phyloP scores from a whole-genome alignment of 805 yeast species.

The Wickerhamiella lipophila region DNA sequence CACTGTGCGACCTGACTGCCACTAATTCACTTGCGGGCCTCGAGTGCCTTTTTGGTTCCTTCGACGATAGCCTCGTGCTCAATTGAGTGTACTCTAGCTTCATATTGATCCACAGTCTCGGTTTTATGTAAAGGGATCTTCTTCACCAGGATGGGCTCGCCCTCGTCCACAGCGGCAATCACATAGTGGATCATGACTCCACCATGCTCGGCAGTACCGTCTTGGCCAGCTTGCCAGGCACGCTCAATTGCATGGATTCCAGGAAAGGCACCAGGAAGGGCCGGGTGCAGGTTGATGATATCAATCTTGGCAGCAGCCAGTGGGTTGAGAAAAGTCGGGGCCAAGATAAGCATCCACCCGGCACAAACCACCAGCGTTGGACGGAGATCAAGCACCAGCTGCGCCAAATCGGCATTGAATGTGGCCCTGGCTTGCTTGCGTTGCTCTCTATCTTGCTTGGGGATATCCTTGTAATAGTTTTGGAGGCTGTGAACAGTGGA shows the following conservation, averaged over 20 bases:
- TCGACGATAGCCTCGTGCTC: constrained; percentile 92
- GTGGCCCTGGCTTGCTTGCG: constrained; percentile 50
- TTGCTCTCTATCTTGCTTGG: constrained; percentile 50
- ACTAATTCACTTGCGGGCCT: not conserved
- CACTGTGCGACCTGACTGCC: not conserved
- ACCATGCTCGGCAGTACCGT: constrained; percentile 58
- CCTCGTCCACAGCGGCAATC: constrained; percentile 90
- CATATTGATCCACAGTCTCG: constrained; percentile 71
- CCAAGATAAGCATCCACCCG: constrained; percentile 93
- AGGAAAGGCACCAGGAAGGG: constrained; percentile 92
- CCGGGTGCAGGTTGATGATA: constrained; percentile 91
- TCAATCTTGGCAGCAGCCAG: constrained; percentile 49
- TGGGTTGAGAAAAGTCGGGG: constrained; percentile 61
- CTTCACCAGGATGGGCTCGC: constrained; percentile 75
- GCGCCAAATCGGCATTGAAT: constrained; percentile 71
- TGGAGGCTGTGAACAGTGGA: constrained; percentile 57
- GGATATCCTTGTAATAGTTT: constrained; percentile 57
- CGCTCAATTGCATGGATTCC: constrained; percentile 96
- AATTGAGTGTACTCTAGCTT: constrained; percentile 61
- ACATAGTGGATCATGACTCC: constrained; percentile 97
- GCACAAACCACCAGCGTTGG: constrained; percentile 94
- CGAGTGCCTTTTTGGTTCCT: constrained; percentile 53
- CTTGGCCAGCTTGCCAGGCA: constrained; percentile 91
- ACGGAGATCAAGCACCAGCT: constrained; percentile 40
- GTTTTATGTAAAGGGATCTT: constrained; percentile 58